phyloP scores from a whole-genome alignment of 106 monocot genomes.

The Alisma plantagoaquatica region DNA sequence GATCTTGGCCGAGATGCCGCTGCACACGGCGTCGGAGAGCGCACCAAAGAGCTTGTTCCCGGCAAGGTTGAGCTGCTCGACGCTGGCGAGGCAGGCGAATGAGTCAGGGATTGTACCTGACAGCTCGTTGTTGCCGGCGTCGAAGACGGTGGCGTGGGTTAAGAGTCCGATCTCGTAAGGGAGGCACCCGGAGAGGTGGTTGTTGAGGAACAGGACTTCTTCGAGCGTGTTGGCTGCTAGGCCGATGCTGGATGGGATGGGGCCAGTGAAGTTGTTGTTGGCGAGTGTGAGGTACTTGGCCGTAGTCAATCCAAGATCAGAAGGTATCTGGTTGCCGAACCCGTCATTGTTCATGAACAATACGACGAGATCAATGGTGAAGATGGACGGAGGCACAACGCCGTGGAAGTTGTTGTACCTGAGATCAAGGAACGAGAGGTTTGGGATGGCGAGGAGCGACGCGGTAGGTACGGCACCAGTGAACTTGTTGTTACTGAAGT shows the following conservation, averaged over 20 bases:
- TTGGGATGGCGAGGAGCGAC: background rate
- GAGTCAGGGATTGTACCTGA: constrained; percentile 37
- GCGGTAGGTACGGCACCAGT: constrained; percentile 8
- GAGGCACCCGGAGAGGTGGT: no score
- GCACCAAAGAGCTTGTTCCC: constrained; percentile 34
- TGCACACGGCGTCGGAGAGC: constrained; percentile 35
- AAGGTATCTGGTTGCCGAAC: constrained; percentile 22
- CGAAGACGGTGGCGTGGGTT: constrained; percentile 25
- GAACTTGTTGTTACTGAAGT: constrained; percentile 50
- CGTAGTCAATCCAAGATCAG: constrained; percentile 21
- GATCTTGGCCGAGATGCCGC: constrained; percentile 6
- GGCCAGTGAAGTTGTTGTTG: no score
- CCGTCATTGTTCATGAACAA: constrained; percentile 57
- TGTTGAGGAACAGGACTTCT: constrained; percentile 39
- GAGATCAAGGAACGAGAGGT: constrained; percentile 7
- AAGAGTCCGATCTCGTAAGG: constrained; percentile 37
- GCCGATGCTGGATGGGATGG: no score
- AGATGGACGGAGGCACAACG: constrained; percentile 15
- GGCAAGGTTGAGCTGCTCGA: no score
- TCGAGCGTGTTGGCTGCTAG: constrained; percentile 16
- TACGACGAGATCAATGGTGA: constrained; percentile 15
- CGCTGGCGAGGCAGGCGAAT: constrained; percentile 27
- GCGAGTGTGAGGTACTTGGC: no score
- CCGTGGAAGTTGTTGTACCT: constrained; percentile 41
- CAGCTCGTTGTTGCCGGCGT: constrained; percentile 28